A percentile compares a stretch with the other conserved stretches of the same genome.
Conservation (phyloP, 2,329 filamentous ascomycete species). For the Aspergillus nomiae region DNA sequence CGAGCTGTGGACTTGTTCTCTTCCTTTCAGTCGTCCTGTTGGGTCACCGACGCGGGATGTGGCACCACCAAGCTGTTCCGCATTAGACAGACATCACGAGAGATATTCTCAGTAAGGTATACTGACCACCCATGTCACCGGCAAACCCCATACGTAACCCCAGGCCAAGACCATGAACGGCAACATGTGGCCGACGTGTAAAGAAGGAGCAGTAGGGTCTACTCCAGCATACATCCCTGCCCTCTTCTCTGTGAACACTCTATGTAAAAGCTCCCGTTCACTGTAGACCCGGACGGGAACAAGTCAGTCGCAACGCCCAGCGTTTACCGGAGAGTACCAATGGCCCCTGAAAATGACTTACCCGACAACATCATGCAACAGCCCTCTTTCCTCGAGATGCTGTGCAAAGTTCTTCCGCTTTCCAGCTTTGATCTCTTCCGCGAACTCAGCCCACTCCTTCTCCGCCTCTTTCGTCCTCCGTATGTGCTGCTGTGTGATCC, state of each 20-base stretch:
- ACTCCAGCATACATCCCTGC: conserved; percentile 51
- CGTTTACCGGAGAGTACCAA: background rate
- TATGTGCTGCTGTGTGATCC: conserved; percentile 40
- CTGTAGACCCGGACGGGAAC: conserved; percentile 24
- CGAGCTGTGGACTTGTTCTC: conserved; percentile 39
- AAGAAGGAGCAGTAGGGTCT: conserved; percentile 52
- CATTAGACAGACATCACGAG: conserved; percentile 17
- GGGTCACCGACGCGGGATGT: conserved; percentile 52
- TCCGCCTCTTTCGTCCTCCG: conserved; percentile 42
- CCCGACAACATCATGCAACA: conserved; percentile 52
- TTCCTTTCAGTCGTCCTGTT: conserved; percentile 44
- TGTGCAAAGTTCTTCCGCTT: conserved; percentile 46
- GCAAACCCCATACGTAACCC: conserved; percentile 52
- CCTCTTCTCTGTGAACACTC: conserved; percentile 48
- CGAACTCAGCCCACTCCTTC: conserved; percentile 42
- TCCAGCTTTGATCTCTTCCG: conserved; percentile 46
- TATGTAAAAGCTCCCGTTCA: conserved; percentile 45
- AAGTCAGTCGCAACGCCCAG: conserved; percentile 14
- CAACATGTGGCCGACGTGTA: conserved; percentile 54
- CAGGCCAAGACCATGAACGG: conserved; percentile 54
- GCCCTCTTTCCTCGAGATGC: conserved; percentile 49
- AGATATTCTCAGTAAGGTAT: background rate
- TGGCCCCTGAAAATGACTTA: conserved; percentile 21
- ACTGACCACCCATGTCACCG: conserved; percentile 48
- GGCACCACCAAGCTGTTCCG: conserved; percentile 46